Evolutionary conservation across 1,284 basidiomycete species (phyloP), one percentile per base, ranked within the genome.

Genomic region (Irpex lacteus): DNA sequence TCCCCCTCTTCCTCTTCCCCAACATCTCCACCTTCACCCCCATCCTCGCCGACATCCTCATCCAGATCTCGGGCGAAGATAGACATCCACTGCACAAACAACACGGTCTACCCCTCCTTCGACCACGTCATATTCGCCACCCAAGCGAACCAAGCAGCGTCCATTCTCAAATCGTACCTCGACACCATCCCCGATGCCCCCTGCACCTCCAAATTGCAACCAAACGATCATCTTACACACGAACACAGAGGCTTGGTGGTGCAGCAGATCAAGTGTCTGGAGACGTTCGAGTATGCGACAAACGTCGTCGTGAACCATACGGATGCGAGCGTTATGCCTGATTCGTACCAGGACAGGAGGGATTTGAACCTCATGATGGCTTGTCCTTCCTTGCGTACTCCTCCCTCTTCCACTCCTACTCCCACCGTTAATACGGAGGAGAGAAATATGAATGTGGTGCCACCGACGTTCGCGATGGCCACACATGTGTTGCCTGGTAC

Each of bases 241-340:
- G n/a, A n/a, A n/a, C 74, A 71, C 15, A 63, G 71, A n/a, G 71
- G 69, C 6, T 67, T 82, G 2, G 61, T 72, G 26, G 58, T 53
- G 15, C 59, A 59, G n/a, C 66, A 68, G 44, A 55, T 65, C 1
- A 26, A 44, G 1, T 82, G 81, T 66, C 72, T 87, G 13, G 65
- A 75, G 61, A 68, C 75, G 7, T 86, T 88, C 70, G 72, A 75
- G 66, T 86, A 87, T 66, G 72, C 78, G 40, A 72, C 78, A 37
- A 84, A 82, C 5, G 80, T 90, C 49, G 89, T 91, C 59, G 79
- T 91, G 62, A 91, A 90, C 66, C 90, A 92, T 71, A 85, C 85
- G 19, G 90, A 91, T 71, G 68, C 73, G 2, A 75, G 79, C 0
- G 74, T 92, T 21, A 74, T 91, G 6, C 90, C 90, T 1, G 70